Percentiles rank a stretch among this genome's conserved stretches.
These are phyloP conservation scores for Penicillium bovifimosum DNA, from an alignment of 495 filamentous ascomycete genomes.

Conservation along the genomic window DNA sequence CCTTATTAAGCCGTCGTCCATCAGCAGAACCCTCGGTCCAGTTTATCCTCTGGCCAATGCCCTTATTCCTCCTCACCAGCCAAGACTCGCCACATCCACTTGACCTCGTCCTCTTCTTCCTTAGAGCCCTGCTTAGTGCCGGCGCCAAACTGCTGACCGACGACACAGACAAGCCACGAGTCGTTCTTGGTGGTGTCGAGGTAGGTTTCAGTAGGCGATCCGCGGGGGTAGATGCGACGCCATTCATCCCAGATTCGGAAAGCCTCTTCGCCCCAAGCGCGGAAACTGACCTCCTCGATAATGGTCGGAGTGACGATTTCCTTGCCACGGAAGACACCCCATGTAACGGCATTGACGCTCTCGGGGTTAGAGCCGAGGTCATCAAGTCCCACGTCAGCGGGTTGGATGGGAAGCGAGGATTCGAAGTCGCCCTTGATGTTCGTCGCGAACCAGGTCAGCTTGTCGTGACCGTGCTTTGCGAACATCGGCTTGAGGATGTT, in stretches of 20 bases:
- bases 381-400: slow-evolving; percentile 29
- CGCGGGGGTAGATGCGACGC: slow-evolving; percentile 72
- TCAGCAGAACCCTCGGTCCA: not conserved
- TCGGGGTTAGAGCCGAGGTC: slow-evolving; percentile 37
- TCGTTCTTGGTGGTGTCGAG: slow-evolving; percentile 61
- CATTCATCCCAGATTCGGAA: slow-evolving; percentile 94
- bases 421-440: slow-evolving; percentile 67
- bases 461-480: slow-evolving; percentile 48
- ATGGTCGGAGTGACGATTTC: slow-evolving; percentile 98
- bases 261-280: slow-evolving; percentile 92
- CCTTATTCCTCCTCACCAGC: slow-evolving; percentile 20
- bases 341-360: slow-evolving; percentile 88
- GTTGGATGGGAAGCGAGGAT: slow-evolving; percentile 47
- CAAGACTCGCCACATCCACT: slow-evolving; percentile 42
- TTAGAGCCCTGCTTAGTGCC: slow-evolving; percentile 36
- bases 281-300: slow-evolving; percentile 93
- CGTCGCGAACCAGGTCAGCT: slow-evolving; percentile 79
- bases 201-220: slow-evolving; percentile 61
- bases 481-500: slow-evolving; percentile 55
- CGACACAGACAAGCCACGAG: slow-evolving; percentile 84
- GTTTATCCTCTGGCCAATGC: not conserved
- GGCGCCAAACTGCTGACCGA: slow-evolving; percentile 71
- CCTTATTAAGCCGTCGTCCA: not conserved
- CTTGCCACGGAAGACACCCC: slow-evolving; percentile 93
- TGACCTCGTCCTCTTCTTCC: slow-evolving; percentile 40